phyloP scores from a whole-genome alignment of 495 filamentous ascomycete genomes.

The Penicillium soppii region DNA sequence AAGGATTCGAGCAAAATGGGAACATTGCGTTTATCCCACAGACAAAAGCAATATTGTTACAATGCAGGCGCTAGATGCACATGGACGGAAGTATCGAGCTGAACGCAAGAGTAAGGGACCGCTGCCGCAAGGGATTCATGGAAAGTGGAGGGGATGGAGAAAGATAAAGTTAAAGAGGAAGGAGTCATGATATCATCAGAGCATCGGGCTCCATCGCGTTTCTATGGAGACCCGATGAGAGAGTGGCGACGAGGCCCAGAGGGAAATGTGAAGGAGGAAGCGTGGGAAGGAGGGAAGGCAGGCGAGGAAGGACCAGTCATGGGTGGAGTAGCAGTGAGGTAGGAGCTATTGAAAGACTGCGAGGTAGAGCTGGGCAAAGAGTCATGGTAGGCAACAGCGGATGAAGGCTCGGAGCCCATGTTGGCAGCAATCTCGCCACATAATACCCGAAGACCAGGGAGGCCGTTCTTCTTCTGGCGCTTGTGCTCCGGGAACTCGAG shows the following conservation, averaged over 20 bases:
- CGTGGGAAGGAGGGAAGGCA: slow-evolving; percentile 30
- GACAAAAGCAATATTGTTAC: slow-evolving; percentile 24
- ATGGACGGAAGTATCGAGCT: slow-evolving; percentile 7
- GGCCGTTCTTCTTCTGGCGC: slow-evolving; percentile 32
- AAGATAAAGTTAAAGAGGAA: slow-evolving; percentile 7
- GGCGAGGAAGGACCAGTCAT: slow-evolving; percentile 43
- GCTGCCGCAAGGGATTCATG: slow-evolving; percentile 20
- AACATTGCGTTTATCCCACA: slow-evolving; percentile 9
- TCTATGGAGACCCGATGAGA: slow-evolving; percentile 30
- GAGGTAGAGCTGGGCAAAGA: slow-evolving; percentile 26
- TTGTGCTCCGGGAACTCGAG: slow-evolving; percentile 31
- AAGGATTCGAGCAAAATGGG: slow-evolving; percentile 13
- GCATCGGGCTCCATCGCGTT: background rate
- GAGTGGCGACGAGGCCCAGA: slow-evolving; percentile 32
- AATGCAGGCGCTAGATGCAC: slow-evolving; percentile 29
- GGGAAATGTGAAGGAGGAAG: slow-evolving; percentile 29
- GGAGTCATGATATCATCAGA: slow-evolving; percentile 22
- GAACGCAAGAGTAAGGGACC: slow-evolving; percentile 5
- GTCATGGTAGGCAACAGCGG: slow-evolving; percentile 23
- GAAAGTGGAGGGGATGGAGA: background rate
- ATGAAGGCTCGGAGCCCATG: slow-evolving; percentile 18
- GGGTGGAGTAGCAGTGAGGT: slow-evolving; percentile 35
- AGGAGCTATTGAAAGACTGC: slow-evolving; percentile 31
- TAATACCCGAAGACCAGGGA: slow-evolving; percentile 42
- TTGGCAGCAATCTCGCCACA: slow-evolving; percentile 38